Percentiles rank a stretch among this genome's conserved stretches.
Evolutionary conservation across 2,329 filamentous ascomycete genomes (phyloP).

Genomic region (Truncatella angustata): DNA sequence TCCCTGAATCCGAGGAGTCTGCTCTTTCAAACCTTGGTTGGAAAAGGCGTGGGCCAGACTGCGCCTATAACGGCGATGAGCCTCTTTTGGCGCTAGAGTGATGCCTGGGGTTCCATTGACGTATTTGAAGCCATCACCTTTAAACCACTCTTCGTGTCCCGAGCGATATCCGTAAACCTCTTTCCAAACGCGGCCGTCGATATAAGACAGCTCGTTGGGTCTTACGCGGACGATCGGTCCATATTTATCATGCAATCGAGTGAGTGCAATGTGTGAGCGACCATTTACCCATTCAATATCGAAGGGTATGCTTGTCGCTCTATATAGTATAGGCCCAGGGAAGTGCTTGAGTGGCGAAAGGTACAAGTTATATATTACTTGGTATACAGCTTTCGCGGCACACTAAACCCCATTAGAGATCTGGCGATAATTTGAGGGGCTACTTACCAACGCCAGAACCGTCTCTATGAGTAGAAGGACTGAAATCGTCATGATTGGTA

Average conservation of each 20-base stretch:
- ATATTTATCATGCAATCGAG: conserved; percentile 5
- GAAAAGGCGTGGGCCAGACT: conserved; percentile 14
- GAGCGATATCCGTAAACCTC: conserved; percentile 12
- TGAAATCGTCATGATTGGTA: no score
- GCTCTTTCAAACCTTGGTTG: conserved; percentile 11
- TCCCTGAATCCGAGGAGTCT: conserved; percentile 6
- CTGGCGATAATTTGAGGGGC: no score
- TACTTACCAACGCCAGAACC: no score
- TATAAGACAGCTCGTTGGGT: conserved; percentile 7
- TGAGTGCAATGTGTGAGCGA: background rate
- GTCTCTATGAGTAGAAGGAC: no score
- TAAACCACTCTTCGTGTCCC: conserved; percentile 3
- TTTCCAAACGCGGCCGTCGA: conserved; percentile 2
- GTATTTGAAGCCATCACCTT: background rate
- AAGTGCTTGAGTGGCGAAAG: conserved; percentile 7
- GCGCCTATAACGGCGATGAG: conserved; percentile 15
- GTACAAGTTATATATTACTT: conserved; percentile 9
- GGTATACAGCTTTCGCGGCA: no score
- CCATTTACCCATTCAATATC: conserved; percentile 6
- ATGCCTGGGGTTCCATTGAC: background rate
- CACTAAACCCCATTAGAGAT: no score
- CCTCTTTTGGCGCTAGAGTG: background rate
- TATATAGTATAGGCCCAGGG: conserved; percentile 9
- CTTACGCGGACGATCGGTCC: conserved; percentile 2
- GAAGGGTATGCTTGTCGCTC: conserved; percentile 6